These are phyloP conservation scores for Cyclotella kingstonii DNA, from an alignment of 108 stramenopile species.

Conservation along the genomic window DNA sequence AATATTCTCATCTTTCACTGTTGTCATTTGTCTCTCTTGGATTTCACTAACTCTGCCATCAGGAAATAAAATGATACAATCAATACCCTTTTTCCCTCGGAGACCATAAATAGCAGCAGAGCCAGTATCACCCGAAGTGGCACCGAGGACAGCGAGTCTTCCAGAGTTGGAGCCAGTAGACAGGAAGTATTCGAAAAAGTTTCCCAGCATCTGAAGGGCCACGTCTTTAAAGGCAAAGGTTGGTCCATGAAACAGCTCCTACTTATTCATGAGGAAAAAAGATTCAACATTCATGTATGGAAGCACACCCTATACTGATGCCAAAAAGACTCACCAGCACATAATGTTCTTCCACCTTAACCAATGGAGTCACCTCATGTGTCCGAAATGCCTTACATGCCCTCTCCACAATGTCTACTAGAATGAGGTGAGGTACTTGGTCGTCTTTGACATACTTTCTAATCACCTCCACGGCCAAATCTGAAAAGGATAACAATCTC, in stretches of 20 bases:
- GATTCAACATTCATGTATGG: neutral
- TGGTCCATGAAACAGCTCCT: constrained; percentile 99
- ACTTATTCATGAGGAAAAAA: neutral
- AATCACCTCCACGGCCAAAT: constrained; percentile 88
- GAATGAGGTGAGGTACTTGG: constrained; percentile 82
- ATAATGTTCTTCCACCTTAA: constrained; percentile 71
- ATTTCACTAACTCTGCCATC: constrained; percentile 92
- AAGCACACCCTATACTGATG: neutral
- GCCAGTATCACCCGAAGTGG: constrained; percentile 95
- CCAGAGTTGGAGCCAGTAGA: constrained; percentile 86
- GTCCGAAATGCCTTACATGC: constrained; percentile 88
- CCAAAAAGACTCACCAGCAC: constrained; percentile 68
- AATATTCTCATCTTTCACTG: constrained; percentile 93
- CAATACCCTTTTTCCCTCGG: constrained; percentile 95
- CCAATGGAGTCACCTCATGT: constrained; percentile 89
- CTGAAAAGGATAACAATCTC: constrained; percentile 65
- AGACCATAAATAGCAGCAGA: constrained; percentile 97
- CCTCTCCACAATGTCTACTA: constrained; percentile 83
- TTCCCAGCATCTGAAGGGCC: constrained; percentile 98
- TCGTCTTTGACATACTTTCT: constrained; percentile 89
- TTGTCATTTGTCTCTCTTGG: constrained; percentile 99
- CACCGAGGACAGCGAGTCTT: constrained; percentile 90
- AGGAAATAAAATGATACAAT: constrained; percentile 97
- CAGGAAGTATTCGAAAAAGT: constrained; percentile 98
- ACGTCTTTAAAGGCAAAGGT: constrained; percentile 99